Evolutionary conservation across 805 yeast genomes (phyloP).

Genomic region (Spathaspora gorwiae): DNA sequence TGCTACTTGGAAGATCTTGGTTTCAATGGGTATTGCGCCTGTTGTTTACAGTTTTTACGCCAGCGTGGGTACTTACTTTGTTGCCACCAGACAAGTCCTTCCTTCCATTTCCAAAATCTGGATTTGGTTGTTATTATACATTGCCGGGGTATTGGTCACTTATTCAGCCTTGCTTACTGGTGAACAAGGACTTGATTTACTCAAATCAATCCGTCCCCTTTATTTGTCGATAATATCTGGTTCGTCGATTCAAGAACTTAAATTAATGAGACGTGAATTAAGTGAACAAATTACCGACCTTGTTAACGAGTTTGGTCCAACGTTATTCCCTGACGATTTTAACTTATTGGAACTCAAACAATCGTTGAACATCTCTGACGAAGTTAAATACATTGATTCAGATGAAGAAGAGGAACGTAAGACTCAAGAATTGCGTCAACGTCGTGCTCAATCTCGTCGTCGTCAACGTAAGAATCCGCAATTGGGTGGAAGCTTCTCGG

Average conservation of each 20-base stretch:
- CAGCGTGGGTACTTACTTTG: slow-evolving; percentile 44
- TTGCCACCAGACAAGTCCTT: slow-evolving; percentile 17
- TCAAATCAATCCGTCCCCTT: slow-evolving; percentile 78
- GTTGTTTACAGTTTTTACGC: slow-evolving; percentile 79
- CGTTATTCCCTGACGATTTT: slow-evolving; percentile 77
- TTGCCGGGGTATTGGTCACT: slow-evolving; percentile 68
- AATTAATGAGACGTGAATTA: slow-evolving; percentile 56
- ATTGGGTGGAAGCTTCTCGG: neutral
- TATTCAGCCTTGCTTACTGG: slow-evolving; percentile 91
- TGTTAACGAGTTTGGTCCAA: slow-evolving; percentile 79
- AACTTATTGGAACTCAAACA: slow-evolving; percentile 49
- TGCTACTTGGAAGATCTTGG: slow-evolving; percentile 95
- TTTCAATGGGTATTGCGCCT: slow-evolving; percentile 87
- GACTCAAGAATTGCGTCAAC: slow-evolving; percentile 42
- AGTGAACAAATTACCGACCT: slow-evolving; percentile 71
- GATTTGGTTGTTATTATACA: slow-evolving; percentile 45
- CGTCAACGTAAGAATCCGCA: slow-evolving; percentile 13
- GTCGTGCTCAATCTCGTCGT: slow-evolving; percentile 30
- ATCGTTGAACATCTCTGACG: slow-evolving; percentile 23
- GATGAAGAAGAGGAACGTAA: slow-evolving; percentile 50
- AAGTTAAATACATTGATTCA: slow-evolving; percentile 30
- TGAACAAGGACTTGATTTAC: slow-evolving; percentile 86
- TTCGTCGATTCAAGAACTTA: slow-evolving; percentile 52
- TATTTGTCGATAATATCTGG: slow-evolving; percentile 62
- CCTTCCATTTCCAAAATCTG: slow-evolving; percentile 29